Base-by-base conservation (phyloP, 176 grass and related monocot species). In the Hordeum vulgare region DNA sequence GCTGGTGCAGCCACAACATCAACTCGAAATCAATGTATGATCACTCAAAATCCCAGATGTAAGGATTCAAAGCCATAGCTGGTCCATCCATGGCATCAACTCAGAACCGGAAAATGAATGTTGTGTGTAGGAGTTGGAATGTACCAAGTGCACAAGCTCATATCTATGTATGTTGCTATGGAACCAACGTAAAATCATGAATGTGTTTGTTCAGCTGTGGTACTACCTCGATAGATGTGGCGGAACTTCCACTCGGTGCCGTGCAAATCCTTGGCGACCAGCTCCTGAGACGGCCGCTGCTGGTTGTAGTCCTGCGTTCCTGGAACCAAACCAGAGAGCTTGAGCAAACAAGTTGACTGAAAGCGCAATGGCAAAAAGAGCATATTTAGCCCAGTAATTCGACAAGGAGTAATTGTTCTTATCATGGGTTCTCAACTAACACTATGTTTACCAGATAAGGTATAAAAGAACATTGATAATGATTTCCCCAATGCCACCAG, bases 241-340 rank as follows among this genome's bases (percentile, higher is more conserved):
- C 97, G 97, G 87, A 99, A 99, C 81, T 76, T 94, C 97, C 97
- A 99, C 58, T 90, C 91, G 0, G 85, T 92, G 66, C 97, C 91
- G 85, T 96, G 97, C 89, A 99, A 92, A 88, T 99, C 97, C 89
- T 96, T 94, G 15, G 97, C 97, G 56, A 94, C 74, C 69, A 99
- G 97, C 75, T 99, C 97, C 85, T 99, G 97, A 4, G 91, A 99
- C 76, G 97, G 97, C 53, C 97, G 89, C 80, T 96, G 97, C 85
- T 94, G 91, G 68, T 85, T 92, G 77, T 99, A 99, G 76, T 99
- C 97, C 97, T 99, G 85, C 28, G 59, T 40, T 10, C 6, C 54
- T 35, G 21, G 76, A 79, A 89, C 26, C 3, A n/a, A 15, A 89
- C 26, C 3, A n/a, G 11, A 57, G 14, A 11, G 4, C 6, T 39